phyloP scores from a whole-genome alignment of 2,329 filamentous ascomycete species.

The Claviceps pazoutovae region DNA sequence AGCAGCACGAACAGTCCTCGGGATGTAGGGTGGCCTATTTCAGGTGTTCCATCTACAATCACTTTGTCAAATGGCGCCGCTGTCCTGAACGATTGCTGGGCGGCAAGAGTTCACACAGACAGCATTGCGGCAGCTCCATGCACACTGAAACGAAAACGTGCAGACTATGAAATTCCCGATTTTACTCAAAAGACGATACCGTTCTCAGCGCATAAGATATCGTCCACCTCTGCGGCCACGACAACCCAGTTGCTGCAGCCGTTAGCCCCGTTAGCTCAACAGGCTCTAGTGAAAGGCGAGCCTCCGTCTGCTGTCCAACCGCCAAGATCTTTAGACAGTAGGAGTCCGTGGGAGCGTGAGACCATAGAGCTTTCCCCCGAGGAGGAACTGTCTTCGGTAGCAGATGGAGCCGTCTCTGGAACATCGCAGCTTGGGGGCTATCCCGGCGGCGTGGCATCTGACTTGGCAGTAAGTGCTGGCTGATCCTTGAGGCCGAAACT shows the following conservation, averaged over 20 bases:
- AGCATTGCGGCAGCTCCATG: not conserved
- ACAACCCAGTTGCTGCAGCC: not conserved
- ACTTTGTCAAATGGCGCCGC: not conserved
- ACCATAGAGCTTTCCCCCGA: conserved; percentile 17
- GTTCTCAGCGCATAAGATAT: conserved; percentile 11
- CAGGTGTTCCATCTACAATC: not conserved
- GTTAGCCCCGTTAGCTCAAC: not conserved
- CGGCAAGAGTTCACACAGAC: not conserved
- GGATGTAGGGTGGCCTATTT: too few species aligned
- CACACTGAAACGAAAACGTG: conserved; percentile 17
- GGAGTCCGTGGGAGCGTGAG: conserved; percentile 7
- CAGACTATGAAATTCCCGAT: conserved; percentile 11
- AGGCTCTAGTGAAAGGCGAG: not conserved
- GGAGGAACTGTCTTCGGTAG: conserved; percentile 19
- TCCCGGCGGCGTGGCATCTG: conserved; percentile 19
- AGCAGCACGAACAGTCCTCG: not conserved
- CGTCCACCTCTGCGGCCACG: not conserved
- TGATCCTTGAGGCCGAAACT: too few species aligned
- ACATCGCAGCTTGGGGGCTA: conserved; percentile 27
- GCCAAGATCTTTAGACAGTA: conserved; percentile 1
- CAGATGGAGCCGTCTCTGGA: conserved; percentile 18
- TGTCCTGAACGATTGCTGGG: too few species aligned
- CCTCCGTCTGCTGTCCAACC: not conserved
- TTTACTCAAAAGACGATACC: conserved; percentile 20
- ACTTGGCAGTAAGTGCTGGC: conserved; percentile 18